Conservation (phyloP, 805 yeast genomes). For the Lipomyces lipofer region DNA sequence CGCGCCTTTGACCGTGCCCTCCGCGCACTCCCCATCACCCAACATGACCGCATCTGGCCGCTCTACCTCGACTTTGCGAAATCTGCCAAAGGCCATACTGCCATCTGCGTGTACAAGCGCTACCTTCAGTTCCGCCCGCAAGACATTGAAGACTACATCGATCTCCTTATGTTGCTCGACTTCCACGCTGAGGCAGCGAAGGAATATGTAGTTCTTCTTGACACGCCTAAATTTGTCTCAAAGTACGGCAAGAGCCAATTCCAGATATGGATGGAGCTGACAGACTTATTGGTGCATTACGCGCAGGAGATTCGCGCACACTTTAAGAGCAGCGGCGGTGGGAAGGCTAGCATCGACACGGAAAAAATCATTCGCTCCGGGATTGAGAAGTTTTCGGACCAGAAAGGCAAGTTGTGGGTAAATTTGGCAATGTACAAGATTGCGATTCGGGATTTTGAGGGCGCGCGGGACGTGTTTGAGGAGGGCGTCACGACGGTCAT, state of each 20-base stretch:
- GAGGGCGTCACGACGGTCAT: slow-evolving; percentile 49
- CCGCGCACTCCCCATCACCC: slow-evolving; percentile 49
- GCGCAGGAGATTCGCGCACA: slow-evolving; percentile 21
- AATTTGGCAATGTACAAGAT: slow-evolving; percentile 53
- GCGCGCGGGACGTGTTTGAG: slow-evolving; percentile 49
- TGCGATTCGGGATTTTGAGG: slow-evolving; percentile 41
- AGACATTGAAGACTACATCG: slow-evolving; percentile 36
- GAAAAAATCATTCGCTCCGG: slow-evolving; percentile 44
- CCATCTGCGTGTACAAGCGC: slow-evolving; percentile 41
- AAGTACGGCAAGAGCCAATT: slow-evolving; percentile 47
- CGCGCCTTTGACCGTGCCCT: slow-evolving; percentile 53
- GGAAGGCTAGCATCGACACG: slow-evolving; percentile 35
- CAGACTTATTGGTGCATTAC: slow-evolving; percentile 45
- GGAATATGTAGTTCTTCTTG: slow-evolving; percentile 42
- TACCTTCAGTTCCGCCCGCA: slow-evolving; percentile 37
- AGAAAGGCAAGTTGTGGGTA: slow-evolving; percentile 51
- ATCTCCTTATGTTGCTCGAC: slow-evolving; percentile 32
- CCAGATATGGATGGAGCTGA: slow-evolving; percentile 50
- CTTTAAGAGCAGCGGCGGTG: neutral
- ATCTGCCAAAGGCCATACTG: slow-evolving; percentile 46
- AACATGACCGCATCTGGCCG: slow-evolving; percentile 59
- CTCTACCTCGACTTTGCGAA: slow-evolving; percentile 53
- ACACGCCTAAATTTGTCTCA: slow-evolving; percentile 42
- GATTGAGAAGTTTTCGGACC: slow-evolving; percentile 56
- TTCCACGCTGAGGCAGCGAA: slow-evolving; percentile 36